phyloP scores from a whole-genome alignment of 2,329 filamentous ascomycete species.

The Paraphoma chrysanthemicola region DNA sequence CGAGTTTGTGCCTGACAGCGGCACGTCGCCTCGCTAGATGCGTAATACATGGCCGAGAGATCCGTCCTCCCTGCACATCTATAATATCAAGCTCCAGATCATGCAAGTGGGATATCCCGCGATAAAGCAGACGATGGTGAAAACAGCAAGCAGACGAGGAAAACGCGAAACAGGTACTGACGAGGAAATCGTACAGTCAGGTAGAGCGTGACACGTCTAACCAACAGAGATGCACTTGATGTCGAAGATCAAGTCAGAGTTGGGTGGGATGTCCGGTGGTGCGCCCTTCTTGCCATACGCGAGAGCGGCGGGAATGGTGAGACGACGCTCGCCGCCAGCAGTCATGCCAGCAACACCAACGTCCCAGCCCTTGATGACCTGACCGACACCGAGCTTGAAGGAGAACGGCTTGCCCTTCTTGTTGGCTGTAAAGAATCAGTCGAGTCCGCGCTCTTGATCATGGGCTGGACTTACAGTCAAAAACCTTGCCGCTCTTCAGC shows the following conservation, averaged over 20 bases:
- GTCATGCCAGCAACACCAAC: constrained; percentile 91
- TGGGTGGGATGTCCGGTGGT: constrained; percentile 84
- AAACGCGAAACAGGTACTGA: constrained; percentile 23
- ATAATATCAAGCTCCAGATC: constrained; percentile 33
- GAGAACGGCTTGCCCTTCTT: constrained; percentile 98
- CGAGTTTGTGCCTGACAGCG: constrained; percentile 17
- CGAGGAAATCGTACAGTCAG: constrained; percentile 3
- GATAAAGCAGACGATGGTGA: constrained; percentile 33
- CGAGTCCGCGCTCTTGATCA: neutral
- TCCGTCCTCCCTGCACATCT: constrained; percentile 51
- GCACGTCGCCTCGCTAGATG: constrained; percentile 44
- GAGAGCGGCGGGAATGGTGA: constrained; percentile 85
- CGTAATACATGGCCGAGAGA: constrained; percentile 36
- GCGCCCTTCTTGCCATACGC: constrained; percentile 84
- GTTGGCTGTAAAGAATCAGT: constrained; percentile 71
- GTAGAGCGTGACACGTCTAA: constrained; percentile 28
- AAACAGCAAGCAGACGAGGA: constrained; percentile 12
- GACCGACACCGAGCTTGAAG: constrained; percentile 92
- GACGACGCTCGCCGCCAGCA: constrained; percentile 89
- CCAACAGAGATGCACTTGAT: constrained; percentile 60
- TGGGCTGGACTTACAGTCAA: constrained; percentile 73
- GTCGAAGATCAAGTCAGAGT: constrained; percentile 93
- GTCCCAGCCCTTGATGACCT: constrained; percentile 99
- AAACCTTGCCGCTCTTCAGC: constrained; percentile 88
- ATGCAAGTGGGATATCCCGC: constrained; percentile 53